phyloP scores from a whole-genome alignment of 371 early-diverging fungal species.

The Synchytrium microbalum region DNA sequence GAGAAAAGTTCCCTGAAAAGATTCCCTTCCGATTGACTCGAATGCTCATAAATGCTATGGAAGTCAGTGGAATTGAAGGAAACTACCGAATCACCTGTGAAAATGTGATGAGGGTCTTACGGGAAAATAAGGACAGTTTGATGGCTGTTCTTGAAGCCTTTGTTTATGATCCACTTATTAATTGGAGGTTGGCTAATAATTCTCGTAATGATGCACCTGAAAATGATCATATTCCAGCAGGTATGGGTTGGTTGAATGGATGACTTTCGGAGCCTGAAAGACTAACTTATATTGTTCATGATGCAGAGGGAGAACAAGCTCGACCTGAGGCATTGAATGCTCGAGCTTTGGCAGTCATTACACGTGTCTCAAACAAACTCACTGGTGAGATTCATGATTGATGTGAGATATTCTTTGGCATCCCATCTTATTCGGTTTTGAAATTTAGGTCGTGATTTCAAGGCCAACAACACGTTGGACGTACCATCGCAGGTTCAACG shows the following conservation, averaged over 20 bases:
- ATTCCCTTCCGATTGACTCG: constrained; percentile 97
- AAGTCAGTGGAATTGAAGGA: constrained; percentile 90
- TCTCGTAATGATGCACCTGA: constrained; percentile 1
- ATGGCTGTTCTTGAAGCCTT: constrained; percentile 98
- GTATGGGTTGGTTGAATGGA: not conserved
- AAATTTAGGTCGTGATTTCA: constrained; percentile 1
- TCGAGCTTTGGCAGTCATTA: not conserved
- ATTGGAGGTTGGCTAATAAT: constrained; percentile 67
- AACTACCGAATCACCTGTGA: constrained; percentile 92
- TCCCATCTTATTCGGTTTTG: not conserved
- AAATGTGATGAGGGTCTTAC: constrained; percentile 91
- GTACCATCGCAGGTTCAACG: not conserved
- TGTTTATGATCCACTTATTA: constrained; percentile 95
- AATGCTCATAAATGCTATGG: constrained; percentile 98
- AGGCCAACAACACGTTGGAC: not conserved
- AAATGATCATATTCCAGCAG: not conserved
- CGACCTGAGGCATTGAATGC: not conserved
- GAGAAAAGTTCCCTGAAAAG: constrained; percentile 95
- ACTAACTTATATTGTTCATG: not conserved
- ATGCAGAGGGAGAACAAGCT: not conserved
- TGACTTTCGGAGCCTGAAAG: not conserved
- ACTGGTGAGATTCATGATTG: not conserved
- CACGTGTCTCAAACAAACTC: not conserved
- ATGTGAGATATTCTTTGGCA: not conserved
- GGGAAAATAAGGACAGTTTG: constrained; percentile 91